phyloP scores from a whole-genome alignment of 768 basidiomycete genomes.

The Panaeolus cyanescens region DNA sequence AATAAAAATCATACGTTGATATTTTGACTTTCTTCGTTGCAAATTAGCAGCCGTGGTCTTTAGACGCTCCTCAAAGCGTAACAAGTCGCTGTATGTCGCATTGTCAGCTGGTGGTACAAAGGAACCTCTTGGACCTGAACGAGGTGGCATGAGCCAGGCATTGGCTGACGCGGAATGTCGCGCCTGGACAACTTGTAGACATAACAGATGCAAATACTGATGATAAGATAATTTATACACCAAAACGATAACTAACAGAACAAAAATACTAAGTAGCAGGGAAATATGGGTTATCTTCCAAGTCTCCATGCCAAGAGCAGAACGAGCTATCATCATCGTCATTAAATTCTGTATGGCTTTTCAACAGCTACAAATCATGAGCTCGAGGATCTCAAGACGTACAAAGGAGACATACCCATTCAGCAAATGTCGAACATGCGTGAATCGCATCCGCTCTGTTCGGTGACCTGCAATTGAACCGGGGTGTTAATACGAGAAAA shows the following conservation, averaged over 20 bases:
- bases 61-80: constrained; percentile 94
- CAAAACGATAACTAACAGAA: not conserved
- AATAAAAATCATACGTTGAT: constrained; percentile 62
- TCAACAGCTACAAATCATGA: too few relatives aligned
- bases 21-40: constrained; percentile 76
- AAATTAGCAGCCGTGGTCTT: constrained; percentile 89
- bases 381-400: too few relatives aligned
- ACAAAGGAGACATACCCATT: too few relatives aligned
- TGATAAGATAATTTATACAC: too few relatives aligned
- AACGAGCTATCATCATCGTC: too few relatives aligned
- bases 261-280: not conserved
- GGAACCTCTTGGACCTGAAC: constrained; percentile 36
- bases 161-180: constrained; percentile 1
- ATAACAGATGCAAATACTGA: not conserved
- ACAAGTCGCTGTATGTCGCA: constrained; percentile 83
- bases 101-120: constrained; percentile 67
- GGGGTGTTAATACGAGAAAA: too few relatives aligned
- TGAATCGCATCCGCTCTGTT: too few relatives aligned
- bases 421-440: too few relatives aligned
- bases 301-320: too few relatives aligned
- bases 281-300: too few relatives aligned
- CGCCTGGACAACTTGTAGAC: not conserved
- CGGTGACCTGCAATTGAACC: too few relatives aligned
- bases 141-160: constrained; percentile 28
- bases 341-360: too few relatives aligned